Base-by-base conservation (phyloP, 202 grass and related monocot species). In the Cymbopogon flexuosus region DNA sequence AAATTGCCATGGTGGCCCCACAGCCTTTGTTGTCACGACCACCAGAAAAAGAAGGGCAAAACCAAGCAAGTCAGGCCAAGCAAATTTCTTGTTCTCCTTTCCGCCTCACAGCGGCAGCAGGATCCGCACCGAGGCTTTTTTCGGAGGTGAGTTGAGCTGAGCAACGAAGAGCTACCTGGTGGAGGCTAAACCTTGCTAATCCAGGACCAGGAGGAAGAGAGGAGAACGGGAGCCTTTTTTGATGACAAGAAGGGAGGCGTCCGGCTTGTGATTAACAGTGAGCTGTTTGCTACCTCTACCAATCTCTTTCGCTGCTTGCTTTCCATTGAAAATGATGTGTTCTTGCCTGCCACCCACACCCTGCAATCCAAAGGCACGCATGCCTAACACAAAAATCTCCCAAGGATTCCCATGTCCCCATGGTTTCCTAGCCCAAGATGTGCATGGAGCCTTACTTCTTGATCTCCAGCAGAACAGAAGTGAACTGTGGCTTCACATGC, bases 261-360 rank as follows among this genome's bases (percentile, higher is more conserved):
- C 69, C 52, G 58, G n/a, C 72, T 39, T 76, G 79, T 76, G 61
- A 81, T 81, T 77, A 79, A 62, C 43, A 87, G 87, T 92, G 86
- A 89, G 85, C 82, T 77, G 21, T 68, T 86, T 66, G 47, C 82
- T 85, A 56, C 81, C 72, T 71, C 78, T 24, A 82, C 43, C 87
- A 82, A 81, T 84, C 84, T 87, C 81, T 81, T 87, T 79, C 75
- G 78, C 77, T 78, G 77, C 71, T 90, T 75, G 63, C 84, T 90
- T 90, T 89, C 60, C 78, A 51, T 62, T 16, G 77, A 90, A 87
- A 90, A 81, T 78, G 81, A 87, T 77, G 79, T 83, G 54, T 58
- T 89, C 74, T 77, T 49, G 7, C 45, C 83, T 78, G 3, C 62
- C 34, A 49, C 54, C 52, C 81, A n/a, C 69, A 62, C 78, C 65